Evolutionary conservation across 257 asterid species (phyloP).

Genomic region (Sherardia arvensis): DNA sequence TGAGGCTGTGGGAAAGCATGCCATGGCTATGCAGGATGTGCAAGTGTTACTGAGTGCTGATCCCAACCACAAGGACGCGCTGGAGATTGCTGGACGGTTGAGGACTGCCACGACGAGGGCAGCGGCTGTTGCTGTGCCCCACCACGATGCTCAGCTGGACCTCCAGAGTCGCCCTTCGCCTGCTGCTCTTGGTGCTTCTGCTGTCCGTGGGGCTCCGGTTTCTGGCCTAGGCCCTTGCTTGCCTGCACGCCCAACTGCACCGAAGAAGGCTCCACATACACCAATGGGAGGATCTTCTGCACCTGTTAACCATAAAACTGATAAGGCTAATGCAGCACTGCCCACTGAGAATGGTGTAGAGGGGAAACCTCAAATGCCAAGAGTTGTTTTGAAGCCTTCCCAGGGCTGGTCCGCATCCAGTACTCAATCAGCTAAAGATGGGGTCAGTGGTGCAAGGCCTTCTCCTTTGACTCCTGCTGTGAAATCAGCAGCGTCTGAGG

Average conservation of each 20-base stretch:
- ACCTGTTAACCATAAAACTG: conserved; percentile 37
- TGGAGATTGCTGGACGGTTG: conserved; percentile 67
- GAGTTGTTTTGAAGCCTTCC: conserved; percentile 67
- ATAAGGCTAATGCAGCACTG: conserved; percentile 31
- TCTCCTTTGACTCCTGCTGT: conserved; percentile 11
- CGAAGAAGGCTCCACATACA: conserved; percentile 47
- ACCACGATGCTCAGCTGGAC: conserved; percentile 84
- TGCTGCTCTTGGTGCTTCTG: conserved; percentile 98
- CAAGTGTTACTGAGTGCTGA: conserved; percentile 51
- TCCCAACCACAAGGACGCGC: conserved; percentile 59
- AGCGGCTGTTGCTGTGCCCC: conserved; percentile 58
- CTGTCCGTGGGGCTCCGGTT: conserved; percentile 87
- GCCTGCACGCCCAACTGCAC: conserved; percentile 61
- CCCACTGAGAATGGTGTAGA: conserved; percentile 51
- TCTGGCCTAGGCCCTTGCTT: conserved; percentile 89
- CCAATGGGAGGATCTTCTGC: conserved; percentile 25
- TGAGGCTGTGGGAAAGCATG: conserved; percentile 76
- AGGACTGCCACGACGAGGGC: too few relatives aligned
- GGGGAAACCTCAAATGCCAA: conserved; percentile 43
- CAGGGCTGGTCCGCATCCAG: conserved; percentile 42
- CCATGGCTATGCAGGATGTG: conserved; percentile 78
- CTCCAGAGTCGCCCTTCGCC: conserved; percentile 98
- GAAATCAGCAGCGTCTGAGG: conserved; percentile 21
- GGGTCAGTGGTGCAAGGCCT: conserved; percentile 24
- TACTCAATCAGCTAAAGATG: conserved; percentile 28